Base-by-base conservation (phyloP, 192 early-diverging fungal species). In the Entomortierella lignicola region DNA sequence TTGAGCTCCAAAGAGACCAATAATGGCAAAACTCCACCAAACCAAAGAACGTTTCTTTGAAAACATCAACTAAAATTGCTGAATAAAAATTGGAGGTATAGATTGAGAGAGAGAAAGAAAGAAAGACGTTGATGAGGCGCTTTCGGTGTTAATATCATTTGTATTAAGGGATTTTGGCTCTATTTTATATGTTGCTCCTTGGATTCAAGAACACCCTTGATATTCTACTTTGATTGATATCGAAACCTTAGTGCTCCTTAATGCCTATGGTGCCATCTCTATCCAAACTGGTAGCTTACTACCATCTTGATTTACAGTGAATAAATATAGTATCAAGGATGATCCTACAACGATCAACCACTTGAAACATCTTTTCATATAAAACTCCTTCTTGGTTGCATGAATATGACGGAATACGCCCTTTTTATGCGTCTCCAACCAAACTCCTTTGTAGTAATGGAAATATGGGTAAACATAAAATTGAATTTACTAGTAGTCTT, bases 271-370 rank as follows among this genome's bases (percentile, higher is more conserved):
- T 27, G 26, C 25, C 2, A 54, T 54, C 52, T 54, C 27, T 23
- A 54, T 54, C 52, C 52, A 54, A 27, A 54, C 52, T 54, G 52
- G 52, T n/a, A n/a, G n/a, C n/a, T n/a, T n/a, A n/a, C n/a, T n/a
- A n/a, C n/a, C n/a, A 54, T 15, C 52, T 54, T 4, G 4, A 37
- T 4, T 7, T 10, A 37, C 34, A 37, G 10, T 27, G 25, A 54
- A 26, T 15, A n/a, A n/a, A 29, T 54, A 10, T 6, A 3, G 52
- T 13, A 50, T 29, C 23, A 26, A 17, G 25, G 52, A 54, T 4
- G 4, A 54, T 54, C 26, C 25, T 54, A 54, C 25, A 15, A 8
- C 6, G n/a, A 8, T 12, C 23, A 51, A 21, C 50, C 50, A 17
- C 18, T 23, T 54, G 21, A 11, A 23, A 20, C 44, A 15, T 47